A percentile compares a stretch with the other conserved stretches of the same genome.
Evolutionary conservation across 1,139 yeast species (phyloP).

Genomic region (Kurtzmaniella quercitrusa): DNA sequence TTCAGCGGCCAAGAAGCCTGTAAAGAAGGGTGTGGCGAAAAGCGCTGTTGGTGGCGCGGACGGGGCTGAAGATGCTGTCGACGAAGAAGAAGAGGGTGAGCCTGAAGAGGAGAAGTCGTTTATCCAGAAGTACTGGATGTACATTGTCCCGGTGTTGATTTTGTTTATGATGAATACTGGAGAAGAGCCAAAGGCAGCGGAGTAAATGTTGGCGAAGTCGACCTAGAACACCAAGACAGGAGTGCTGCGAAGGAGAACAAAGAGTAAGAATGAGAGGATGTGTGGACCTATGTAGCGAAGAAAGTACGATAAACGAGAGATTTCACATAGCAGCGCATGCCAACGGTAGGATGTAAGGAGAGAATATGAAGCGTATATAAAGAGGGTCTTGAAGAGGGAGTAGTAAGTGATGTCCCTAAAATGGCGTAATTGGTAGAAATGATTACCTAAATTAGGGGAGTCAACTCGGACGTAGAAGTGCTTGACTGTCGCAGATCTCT

Average conservation of each 20-base stretch:
- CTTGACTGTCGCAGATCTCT: no score
- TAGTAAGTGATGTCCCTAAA: no score
- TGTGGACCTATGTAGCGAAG: no score
- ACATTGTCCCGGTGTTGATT: slow-evolving; percentile 40
- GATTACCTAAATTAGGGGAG: no score
- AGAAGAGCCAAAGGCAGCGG: slow-evolving; percentile 15
- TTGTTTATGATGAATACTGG: slow-evolving; percentile 26
- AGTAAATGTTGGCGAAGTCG: neutral
- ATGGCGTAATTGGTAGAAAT: no score
- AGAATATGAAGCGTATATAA: no score
- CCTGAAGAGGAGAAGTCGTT: slow-evolving; percentile 40
- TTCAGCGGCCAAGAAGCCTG: slow-evolving; percentile 7
- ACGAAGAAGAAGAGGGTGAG: slow-evolving; percentile 13
- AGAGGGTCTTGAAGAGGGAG: no score
- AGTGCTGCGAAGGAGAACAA: neutral
- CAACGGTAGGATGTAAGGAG: no score
- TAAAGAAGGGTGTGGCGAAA: slow-evolving; percentile 9
- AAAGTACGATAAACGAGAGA: no score
- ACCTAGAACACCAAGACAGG: neutral
- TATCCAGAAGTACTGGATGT: slow-evolving; percentile 54
- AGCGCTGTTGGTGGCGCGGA: slow-evolving; percentile 21
- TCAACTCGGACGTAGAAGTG: no score
- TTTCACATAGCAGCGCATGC: no score
- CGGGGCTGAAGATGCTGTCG: slow-evolving; percentile 15
- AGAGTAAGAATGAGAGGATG: no score